A percentile compares a stretch with the other conserved stretches of the same genome.
phyloP scores from a whole-genome alignment of 495 filamentous ascomycete species.

The Aspergillus nanangensis region DNA sequence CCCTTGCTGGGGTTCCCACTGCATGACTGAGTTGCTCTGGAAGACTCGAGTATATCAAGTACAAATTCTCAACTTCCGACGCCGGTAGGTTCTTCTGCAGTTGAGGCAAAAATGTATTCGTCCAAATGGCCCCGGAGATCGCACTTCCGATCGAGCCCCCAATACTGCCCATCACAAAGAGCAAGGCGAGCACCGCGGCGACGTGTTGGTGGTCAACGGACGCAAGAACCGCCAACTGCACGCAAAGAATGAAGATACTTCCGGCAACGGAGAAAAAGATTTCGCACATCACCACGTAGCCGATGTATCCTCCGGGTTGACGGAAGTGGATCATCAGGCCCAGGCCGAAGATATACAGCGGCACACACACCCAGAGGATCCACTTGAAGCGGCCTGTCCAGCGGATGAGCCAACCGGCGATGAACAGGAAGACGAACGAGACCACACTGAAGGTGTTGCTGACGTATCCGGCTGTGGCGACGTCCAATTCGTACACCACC shows the following conservation, averaged over 20 bases:
- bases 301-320: slow-evolving; percentile 49
- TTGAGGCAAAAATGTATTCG: slow-evolving; percentile 48
- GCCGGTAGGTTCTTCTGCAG: slow-evolving; percentile 54
- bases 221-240: slow-evolving; percentile 66
- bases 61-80: slow-evolving; percentile 25
- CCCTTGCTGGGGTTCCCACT: slow-evolving; percentile 40
- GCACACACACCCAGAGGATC: slow-evolving; percentile 51
- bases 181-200: slow-evolving; percentile 60
- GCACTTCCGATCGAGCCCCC: slow-evolving; percentile 62
- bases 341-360: slow-evolving; percentile 51
- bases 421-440: slow-evolving; percentile 40
- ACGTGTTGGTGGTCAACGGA: slow-evolving; percentile 61
- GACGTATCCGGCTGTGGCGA: slow-evolving; percentile 52
- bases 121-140: slow-evolving; percentile 65
- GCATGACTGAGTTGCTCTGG: slow-evolving; percentile 46
- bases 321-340: slow-evolving; percentile 68
- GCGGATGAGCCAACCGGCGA: slow-evolving; percentile 51
- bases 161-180: slow-evolving; percentile 55
- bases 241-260: slow-evolving; percentile 53
- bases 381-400: slow-evolving; percentile 51
- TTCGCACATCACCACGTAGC: slow-evolving; percentile 69
- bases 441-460: slow-evolving; percentile 47
- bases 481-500: slow-evolving; percentile 57
- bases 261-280: slow-evolving; percentile 66
- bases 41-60: slow-evolving; percentile 48